A percentile compares a stretch with the other conserved stretches of the same genome.
Conservation (phyloP, 2,329 filamentous ascomycete species). For the Ramichloridium luteum region DNA sequence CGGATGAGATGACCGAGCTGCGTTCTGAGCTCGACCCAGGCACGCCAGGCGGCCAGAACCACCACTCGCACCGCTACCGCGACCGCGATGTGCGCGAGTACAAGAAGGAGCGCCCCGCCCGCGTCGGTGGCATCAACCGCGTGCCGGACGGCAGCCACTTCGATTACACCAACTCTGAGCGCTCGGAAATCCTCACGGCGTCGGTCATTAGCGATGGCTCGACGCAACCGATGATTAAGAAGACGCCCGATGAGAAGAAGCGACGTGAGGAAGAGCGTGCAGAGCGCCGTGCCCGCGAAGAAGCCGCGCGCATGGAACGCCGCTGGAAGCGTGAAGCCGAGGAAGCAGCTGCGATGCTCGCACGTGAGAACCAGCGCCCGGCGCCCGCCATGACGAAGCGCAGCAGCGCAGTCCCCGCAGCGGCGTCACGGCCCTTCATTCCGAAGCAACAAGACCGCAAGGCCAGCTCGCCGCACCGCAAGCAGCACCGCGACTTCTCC, state of each 20-base stretch:
- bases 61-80: slow-evolving; percentile 40
- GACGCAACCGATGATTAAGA: slow-evolving; percentile 24
- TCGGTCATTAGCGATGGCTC: slow-evolving; percentile 33
- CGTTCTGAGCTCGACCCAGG: slow-evolving; percentile 16
- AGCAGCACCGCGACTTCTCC: slow-evolving; percentile 25
- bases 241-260: slow-evolving; percentile 18
- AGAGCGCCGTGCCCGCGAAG: slow-evolving; percentile 25
- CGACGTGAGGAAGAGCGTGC: slow-evolving; percentile 29
- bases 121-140: slow-evolving; percentile 81
- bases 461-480: slow-evolving; percentile 13
- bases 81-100: slow-evolving; percentile 63
- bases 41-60: slow-evolving; percentile 9
- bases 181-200: slow-evolving; percentile 45
- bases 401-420: slow-evolving; percentile 16
- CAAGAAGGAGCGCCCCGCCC: slow-evolving; percentile 71
- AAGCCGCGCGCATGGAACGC: slow-evolving; percentile 28
- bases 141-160: slow-evolving; percentile 66
- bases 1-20: slow-evolving; percentile 23
- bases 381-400: slow-evolving; percentile 14
- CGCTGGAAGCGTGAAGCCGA: slow-evolving; percentile 30
- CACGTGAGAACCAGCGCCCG: slow-evolving; percentile 20
- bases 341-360: slow-evolving; percentile 25
- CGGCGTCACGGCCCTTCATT: slow-evolving; percentile 13
- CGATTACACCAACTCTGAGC: slow-evolving; percentile 60
- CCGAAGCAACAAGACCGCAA: slow-evolving; percentile 16